A percentile compares a stretch with the other conserved stretches of the same genome.
Conservation (phyloP, 2,329 filamentous ascomycete genomes). For the Pestalotiopsis sp. region DNA sequence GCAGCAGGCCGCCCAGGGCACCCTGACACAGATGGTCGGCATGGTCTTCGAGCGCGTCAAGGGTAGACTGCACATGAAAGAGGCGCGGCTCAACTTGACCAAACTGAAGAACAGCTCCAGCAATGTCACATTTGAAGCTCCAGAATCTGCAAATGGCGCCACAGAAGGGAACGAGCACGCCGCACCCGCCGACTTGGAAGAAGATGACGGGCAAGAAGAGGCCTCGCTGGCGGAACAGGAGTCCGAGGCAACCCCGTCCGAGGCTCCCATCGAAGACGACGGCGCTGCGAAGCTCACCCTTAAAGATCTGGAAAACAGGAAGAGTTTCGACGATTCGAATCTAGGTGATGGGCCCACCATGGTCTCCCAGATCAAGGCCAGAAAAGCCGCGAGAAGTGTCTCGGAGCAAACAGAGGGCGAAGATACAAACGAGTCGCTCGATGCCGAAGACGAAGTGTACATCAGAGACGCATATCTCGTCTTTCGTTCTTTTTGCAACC, state of each 20-base stretch:
- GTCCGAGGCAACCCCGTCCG: constrained; percentile 27
- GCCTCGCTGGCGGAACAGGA: constrained; percentile 13
- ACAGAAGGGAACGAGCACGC: constrained; percentile 42
- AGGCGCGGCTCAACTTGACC: constrained; percentile 66
- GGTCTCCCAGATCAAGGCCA: constrained; percentile 62
- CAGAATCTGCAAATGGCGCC: constrained; percentile 37
- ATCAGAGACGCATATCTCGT: constrained; percentile 97
- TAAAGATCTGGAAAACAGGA: constrained; percentile 68
- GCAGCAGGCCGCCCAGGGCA: constrained; percentile 96
- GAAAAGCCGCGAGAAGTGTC: constrained; percentile 46
- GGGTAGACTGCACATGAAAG: constrained; percentile 82
- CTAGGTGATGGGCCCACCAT: constrained; percentile 69
- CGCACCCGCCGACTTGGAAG: constrained; percentile 37
- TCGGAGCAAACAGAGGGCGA: constrained; percentile 60
- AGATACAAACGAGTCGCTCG: constrained; percentile 62
- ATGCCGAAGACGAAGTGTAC: constrained; percentile 90
- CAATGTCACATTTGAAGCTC: constrained; percentile 53
- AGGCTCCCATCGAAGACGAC: constrained; percentile 39
- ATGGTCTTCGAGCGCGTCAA: constrained; percentile 97
- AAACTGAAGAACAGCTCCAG: constrained; percentile 56
- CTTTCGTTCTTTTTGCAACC: constrained; percentile 95
- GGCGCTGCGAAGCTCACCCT: constrained; percentile 59
- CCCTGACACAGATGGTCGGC: constrained; percentile 96
- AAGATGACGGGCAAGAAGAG: constrained; percentile 22
- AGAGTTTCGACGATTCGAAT: constrained; percentile 70